phyloP scores from a whole-genome alignment of 2,329 filamentous ascomycete species.

The Amesomyces nigricolor region DNA sequence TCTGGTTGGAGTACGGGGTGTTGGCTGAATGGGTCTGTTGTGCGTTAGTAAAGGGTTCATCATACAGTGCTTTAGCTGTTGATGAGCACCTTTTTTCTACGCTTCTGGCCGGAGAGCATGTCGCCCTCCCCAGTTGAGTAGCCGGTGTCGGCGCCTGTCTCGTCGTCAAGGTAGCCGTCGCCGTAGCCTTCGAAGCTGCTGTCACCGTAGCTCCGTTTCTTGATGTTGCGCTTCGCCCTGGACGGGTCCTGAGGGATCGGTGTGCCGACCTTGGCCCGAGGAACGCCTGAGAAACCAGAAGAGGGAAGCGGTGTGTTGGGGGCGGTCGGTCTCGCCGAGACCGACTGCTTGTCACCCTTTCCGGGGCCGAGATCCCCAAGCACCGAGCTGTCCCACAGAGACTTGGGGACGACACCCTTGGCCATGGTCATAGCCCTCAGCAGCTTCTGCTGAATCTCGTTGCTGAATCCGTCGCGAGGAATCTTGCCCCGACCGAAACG shows the following conservation, averaged over 20 bases:
- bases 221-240: slow-evolving; percentile 58
- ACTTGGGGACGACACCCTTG: slow-evolving; percentile 51
- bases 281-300: slow-evolving; percentile 26
- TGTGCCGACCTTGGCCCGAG: slow-evolving; percentile 36
- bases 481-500: slow-evolving; percentile 50
- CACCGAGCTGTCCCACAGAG: slow-evolving; percentile 52
- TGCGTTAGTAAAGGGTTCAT: slow-evolving; percentile 37
- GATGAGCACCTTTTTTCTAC: slow-evolving; percentile 58
- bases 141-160: slow-evolving; percentile 50
- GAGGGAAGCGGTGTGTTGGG: slow-evolving; percentile 47
- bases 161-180: slow-evolving; percentile 66
- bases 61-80: slow-evolving; percentile 24
- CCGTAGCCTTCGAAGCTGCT: slow-evolving; percentile 69
- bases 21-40: slow-evolving; percentile 43
- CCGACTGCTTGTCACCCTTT: slow-evolving; percentile 35
- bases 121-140: slow-evolving; percentile 70
- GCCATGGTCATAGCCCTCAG: slow-evolving; percentile 51
- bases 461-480: slow-evolving; percentile 48
- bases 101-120: slow-evolving; percentile 48
- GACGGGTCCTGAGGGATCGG: slow-evolving; percentile 39
- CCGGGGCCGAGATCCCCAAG: slow-evolving; percentile 50
- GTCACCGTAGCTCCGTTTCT: slow-evolving; percentile 73
- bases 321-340: slow-evolving; percentile 44
- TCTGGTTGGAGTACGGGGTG: slow-evolving; percentile 36
- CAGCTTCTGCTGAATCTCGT: slow-evolving; percentile 39